Base-by-base conservation (phyloP, 2,329 filamentous ascomycete species). In the Ascochyta fabae region DNA sequence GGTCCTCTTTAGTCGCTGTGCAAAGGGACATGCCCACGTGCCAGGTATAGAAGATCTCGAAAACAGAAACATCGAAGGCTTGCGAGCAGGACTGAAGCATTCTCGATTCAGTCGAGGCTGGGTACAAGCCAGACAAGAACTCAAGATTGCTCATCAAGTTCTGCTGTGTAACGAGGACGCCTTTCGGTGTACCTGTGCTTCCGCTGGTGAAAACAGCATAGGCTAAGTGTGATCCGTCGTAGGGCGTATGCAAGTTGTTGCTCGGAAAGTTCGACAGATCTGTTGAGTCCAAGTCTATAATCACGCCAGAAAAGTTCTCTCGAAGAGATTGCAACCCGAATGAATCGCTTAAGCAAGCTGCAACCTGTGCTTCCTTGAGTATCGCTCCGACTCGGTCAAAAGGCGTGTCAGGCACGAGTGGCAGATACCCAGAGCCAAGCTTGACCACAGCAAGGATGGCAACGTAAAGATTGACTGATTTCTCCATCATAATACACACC, bases 21-120 rank as follows among this genome's bases (percentile, higher is more conserved):
- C 90, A 96, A 12, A 96, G 79, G 57, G 88, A 89, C 79, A 94
- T 91, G 4, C 91, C 91, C 31, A 83, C 82, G 42, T 84, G 84
- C 89, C 92, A 96, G 0, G 91, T 81, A 65, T 91, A 96, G 71
- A 96, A 94, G 13, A 96, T 93, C 67, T 96, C 92, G 69, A 96
- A 96, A 0, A 96, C 89, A 0, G 91, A 96, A 2, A 96, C 83
- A 68, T 96, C 91, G 68, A 96, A 96, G 0, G 88, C 89, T 68
- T 92, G 90, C 0, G 91, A 94, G 68, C 90, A 96, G 2, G 90
- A 86, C 73, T 96, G 92, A 0, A 96, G 79, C 29, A 96, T 79
- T n/a, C 86, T 83, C 0, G 86, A 84, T 1, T 71, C 72, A 0
- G 69, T 54, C 1, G 76, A 69, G 0, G 78, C 77, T 0, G 90